A percentile compares a stretch with the other conserved stretches of the same genome.
Evolutionary conservation across 306 rosid species (phyloP).

Genomic region (Corylus americana): DNA sequence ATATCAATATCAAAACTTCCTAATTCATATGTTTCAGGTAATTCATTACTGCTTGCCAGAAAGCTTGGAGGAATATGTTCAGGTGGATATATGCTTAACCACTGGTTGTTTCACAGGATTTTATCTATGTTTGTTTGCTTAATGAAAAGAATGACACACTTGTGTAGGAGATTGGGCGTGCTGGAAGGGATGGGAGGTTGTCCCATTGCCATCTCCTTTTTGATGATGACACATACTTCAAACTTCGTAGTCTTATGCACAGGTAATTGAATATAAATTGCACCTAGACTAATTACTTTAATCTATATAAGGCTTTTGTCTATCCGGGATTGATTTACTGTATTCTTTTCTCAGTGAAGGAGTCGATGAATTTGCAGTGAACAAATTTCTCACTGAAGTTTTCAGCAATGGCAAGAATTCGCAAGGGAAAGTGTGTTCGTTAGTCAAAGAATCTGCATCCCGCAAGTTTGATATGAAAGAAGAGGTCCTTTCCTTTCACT

Average conservation of each 20-base stretch:
- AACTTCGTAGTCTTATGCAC: slow-evolving; percentile 86
- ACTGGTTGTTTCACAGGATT: slow-evolving; percentile 9
- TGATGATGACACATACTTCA: slow-evolving; percentile 70
- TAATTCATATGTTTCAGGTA: slow-evolving; percentile 58
- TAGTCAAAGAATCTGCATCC: slow-evolving; percentile 82
- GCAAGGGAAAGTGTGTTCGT: slow-evolving; percentile 59
- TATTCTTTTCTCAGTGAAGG: slow-evolving; percentile 73
- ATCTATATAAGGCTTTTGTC: not conserved
- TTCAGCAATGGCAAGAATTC: slow-evolving; percentile 52
- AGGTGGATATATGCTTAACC: slow-evolving; percentile 49
- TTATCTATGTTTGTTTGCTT: slow-evolving; percentile 25
- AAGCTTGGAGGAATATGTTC: slow-evolving; percentile 95
- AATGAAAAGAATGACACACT: slow-evolving; percentile 23
- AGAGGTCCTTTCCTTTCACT: slow-evolving; percentile 65
- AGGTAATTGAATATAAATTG: slow-evolving; percentile 45
- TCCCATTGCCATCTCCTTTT: slow-evolving; percentile 83
- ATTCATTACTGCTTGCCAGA: slow-evolving; percentile 93
- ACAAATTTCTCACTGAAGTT: slow-evolving; percentile 74
- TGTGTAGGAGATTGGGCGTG: slow-evolving; percentile 86
- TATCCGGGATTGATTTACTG: slow-evolving; percentile 10
- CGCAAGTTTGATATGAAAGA: slow-evolving; percentile 91
- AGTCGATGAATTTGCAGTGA: slow-evolving; percentile 76
- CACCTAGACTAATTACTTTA: slow-evolving; percentile 10
- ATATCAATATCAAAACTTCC: slow-evolving; percentile 22
- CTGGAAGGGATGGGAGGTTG: slow-evolving; percentile 90